A percentile compares a stretch with the other conserved stretches of the same genome.
Evolutionary conservation across 129 eudicot species (phyloP).

Genomic region (Chrysanthemum seticuspe): DNA sequence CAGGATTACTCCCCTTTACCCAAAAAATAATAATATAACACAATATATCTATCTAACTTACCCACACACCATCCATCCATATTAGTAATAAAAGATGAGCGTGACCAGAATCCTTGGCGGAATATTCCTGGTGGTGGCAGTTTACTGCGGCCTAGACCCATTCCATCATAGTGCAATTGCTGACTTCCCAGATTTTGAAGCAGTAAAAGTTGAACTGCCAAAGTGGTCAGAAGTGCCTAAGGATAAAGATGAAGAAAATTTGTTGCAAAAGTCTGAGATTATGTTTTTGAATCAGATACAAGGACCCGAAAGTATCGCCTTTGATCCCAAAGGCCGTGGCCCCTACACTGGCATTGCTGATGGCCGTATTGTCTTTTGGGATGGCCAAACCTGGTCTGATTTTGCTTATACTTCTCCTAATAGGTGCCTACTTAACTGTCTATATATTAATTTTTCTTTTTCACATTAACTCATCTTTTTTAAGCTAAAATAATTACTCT

Average conservation of each 20-base stretch:
- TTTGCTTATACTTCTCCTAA: constrained; percentile 87
- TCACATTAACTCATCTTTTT: no score
- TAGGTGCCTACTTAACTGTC: constrained; percentile 35
- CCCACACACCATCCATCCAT: not conserved
- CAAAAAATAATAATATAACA: no score
- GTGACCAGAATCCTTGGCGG: constrained; percentile 40
- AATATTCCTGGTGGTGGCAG: constrained; percentile 43
- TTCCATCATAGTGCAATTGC: constrained; percentile 66
- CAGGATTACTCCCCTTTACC: no score
- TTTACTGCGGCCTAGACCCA: constrained; percentile 78
- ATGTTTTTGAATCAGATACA: constrained; percentile 66
- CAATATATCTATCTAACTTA: no score
- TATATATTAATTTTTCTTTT: no score
- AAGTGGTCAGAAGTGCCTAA: constrained; percentile 54
- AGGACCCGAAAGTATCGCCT: constrained; percentile 88
- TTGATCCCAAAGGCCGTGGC: constrained; percentile 79
- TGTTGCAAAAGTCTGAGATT: constrained; percentile 70
- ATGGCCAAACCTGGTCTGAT: constrained; percentile 61
- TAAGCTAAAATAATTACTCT: no score
- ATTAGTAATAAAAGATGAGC: constrained; percentile 31
- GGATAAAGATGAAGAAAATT: constrained; percentile 46
- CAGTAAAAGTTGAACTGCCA: constrained; percentile 61
- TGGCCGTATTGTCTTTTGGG: constrained; percentile 82
- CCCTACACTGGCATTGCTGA: constrained; percentile 89
- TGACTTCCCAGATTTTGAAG: constrained; percentile 66